Evolutionary conservation across 2,329 filamentous ascomycete species (phyloP).

Genomic region (Cladosporium austrohemisphaericum): DNA sequence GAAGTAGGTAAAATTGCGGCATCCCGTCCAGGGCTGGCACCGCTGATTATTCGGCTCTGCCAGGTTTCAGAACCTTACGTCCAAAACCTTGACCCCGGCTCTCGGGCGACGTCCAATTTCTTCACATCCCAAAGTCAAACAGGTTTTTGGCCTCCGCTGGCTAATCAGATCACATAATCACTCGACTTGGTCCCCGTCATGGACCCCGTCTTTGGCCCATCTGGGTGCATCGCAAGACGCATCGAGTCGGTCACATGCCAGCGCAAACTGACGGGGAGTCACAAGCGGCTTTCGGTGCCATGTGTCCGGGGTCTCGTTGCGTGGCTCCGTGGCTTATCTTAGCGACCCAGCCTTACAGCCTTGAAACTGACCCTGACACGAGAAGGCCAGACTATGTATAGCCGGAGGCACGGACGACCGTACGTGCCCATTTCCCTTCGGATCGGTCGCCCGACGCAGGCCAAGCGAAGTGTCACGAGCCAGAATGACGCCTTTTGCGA

Average conservation of each 20-base stretch:
- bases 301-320: no score
- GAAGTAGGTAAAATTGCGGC: conserved; percentile 13
- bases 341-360: neutral
- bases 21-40: neutral
- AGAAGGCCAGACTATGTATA: no score
- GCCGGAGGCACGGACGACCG: neutral
- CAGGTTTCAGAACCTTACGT: conserved; percentile 6
- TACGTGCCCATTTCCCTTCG: no score
- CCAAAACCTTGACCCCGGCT: conserved; percentile 8
- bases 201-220: conserved; percentile 2
- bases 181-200: no score
- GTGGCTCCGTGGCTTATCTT: no score
- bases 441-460: conserved; percentile 1
- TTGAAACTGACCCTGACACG: neutral
- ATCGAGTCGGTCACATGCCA: neutral
- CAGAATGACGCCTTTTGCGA: neutral
- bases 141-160: conserved; percentile 1
- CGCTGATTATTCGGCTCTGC: conserved; percentile 7
- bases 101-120: conserved; percentile 7
- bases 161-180: neutral
- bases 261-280: no score
- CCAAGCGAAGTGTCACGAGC: no score
- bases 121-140: conserved; percentile 8
- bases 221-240: neutral
- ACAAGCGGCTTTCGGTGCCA: neutral